Conservation (phyloP, 1,139 yeast genomes). For the Candida albicans region DNA sequence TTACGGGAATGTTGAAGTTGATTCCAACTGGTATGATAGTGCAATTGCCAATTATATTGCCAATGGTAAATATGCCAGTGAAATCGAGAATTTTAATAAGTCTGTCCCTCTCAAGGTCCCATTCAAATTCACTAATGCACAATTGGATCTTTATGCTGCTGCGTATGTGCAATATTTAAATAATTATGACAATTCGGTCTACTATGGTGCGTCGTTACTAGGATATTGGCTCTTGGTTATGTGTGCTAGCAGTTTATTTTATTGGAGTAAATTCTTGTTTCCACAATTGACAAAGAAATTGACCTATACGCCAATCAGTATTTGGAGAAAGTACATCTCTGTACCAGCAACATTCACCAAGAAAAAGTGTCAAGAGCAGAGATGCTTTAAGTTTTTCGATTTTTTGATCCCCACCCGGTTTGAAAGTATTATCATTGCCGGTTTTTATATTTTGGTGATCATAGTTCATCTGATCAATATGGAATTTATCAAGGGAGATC, state of each 20-base stretch:
- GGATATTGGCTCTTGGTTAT: constrained; percentile 51
- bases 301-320: constrained; percentile 25
- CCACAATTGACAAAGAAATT: constrained; percentile 24
- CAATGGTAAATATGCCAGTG: constrained; percentile 20
- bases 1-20: constrained; percentile 13
- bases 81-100: constrained; percentile 23
- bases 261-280: constrained; percentile 37
- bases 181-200: constrained; percentile 40
- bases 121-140: constrained; percentile 18
- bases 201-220: constrained; percentile 48
- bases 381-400: constrained; percentile 20
- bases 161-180: constrained; percentile 32
- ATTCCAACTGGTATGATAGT: constrained; percentile 16
- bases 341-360: constrained; percentile 30
- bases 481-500: constrained; percentile 23
- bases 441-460: constrained; percentile 48
- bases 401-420: constrained; percentile 27
- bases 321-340: constrained; percentile 28
- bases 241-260: constrained; percentile 37
- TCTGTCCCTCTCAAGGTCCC: constrained; percentile 24
- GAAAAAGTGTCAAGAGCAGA: constrained; percentile 24
- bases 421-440: constrained; percentile 21
- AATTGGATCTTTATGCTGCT: constrained; percentile 15
- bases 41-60: constrained; percentile 19
- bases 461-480: constrained; percentile 32